These are phyloP conservation scores for Ophiostoma novo-ulmi DNA, from an alignment of 2,329 filamentous ascomycete genomes.

Conservation along the genomic window DNA sequence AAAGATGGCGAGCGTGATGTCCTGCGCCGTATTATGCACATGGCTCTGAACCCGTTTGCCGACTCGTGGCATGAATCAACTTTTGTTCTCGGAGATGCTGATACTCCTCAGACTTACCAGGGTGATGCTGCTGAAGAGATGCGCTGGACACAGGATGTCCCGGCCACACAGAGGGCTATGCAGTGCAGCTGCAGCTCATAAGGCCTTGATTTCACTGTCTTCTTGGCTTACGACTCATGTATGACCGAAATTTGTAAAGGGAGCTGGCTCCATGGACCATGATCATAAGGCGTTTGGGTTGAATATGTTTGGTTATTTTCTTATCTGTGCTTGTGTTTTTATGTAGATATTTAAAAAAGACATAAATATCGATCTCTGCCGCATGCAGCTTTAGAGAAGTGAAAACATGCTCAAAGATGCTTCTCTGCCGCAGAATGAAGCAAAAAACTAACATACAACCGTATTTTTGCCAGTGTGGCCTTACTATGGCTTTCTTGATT, in stretches of 20 bases:
- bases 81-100: slow-evolving; percentile 35
- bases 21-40: slow-evolving; percentile 69
- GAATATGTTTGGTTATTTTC: background rate
- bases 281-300: background rate
- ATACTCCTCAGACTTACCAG: slow-evolving; percentile 41
- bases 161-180: slow-evolving; percentile 68
- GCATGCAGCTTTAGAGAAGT: background rate
- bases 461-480: slow-evolving; percentile 13
- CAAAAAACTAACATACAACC: slow-evolving; percentile 17
- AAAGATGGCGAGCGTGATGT: slow-evolving; percentile 76
- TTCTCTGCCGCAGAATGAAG: background rate
- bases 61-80: slow-evolving; percentile 62
- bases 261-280: background rate
- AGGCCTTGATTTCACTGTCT: background rate
- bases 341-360: slow-evolving; percentile 10
- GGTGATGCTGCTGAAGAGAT: slow-evolving; percentile 69
- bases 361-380: background rate
- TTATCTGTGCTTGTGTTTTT: slow-evolving; percentile 1
- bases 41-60: slow-evolving; percentile 78
- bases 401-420: background rate
- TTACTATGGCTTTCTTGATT: slow-evolving; percentile 13
- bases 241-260: background rate
- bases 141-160: slow-evolving; percentile 81
- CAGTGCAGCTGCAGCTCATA: slow-evolving; percentile 95
- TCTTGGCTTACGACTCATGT: background rate